Conservation (phyloP, 2,329 filamentous ascomycete genomes). For the Neonectria ditissima region DNA sequence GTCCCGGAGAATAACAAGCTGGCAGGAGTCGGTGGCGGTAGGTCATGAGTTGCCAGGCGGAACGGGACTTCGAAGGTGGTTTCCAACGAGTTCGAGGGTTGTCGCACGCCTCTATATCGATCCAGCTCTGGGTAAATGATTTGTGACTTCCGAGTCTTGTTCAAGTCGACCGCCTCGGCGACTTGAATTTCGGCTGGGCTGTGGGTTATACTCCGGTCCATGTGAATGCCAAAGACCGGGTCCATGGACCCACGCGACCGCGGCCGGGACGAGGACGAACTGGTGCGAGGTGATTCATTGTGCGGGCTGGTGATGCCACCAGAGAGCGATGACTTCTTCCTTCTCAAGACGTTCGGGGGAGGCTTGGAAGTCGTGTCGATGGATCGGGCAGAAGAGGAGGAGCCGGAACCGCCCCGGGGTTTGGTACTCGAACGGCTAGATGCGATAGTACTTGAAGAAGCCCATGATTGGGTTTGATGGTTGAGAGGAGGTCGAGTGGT, state of each 20-base stretch:
- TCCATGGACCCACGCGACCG: conserved; percentile 54
- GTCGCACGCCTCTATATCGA: conserved; percentile 65
- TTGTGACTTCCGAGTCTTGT: conserved; percentile 55
- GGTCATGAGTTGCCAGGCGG: conserved; percentile 71
- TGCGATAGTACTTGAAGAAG: conserved; percentile 50
- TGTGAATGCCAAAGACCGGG: conserved; percentile 48
- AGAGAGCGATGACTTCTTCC: conserved; percentile 62
- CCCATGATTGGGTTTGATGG: conserved; percentile 59
- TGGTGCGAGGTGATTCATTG: conserved; percentile 53
- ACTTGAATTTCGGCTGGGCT: conserved; percentile 59
- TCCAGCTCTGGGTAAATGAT: conserved; percentile 71
- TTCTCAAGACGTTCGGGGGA: conserved; percentile 59
- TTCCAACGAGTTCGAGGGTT: conserved; percentile 51
- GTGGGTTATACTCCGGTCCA: conserved; percentile 57
- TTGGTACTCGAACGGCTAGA: conserved; percentile 49
- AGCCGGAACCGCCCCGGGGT: conserved; percentile 48
- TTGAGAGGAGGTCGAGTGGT: conserved; percentile 44
- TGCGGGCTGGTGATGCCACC: conserved; percentile 51
- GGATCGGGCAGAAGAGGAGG: conserved; percentile 50
- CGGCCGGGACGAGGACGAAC: conserved; percentile 58
- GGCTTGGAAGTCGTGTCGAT: conserved; percentile 49
- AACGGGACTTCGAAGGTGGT: conserved; percentile 62
- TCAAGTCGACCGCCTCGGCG: conserved; percentile 56
- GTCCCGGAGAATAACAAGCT: conserved; percentile 68
- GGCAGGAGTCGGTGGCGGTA: conserved; percentile 73